Evolutionary conservation across 2,329 filamentous ascomycete species (phyloP).

Genomic region (Colletotrichum lini): DNA sequence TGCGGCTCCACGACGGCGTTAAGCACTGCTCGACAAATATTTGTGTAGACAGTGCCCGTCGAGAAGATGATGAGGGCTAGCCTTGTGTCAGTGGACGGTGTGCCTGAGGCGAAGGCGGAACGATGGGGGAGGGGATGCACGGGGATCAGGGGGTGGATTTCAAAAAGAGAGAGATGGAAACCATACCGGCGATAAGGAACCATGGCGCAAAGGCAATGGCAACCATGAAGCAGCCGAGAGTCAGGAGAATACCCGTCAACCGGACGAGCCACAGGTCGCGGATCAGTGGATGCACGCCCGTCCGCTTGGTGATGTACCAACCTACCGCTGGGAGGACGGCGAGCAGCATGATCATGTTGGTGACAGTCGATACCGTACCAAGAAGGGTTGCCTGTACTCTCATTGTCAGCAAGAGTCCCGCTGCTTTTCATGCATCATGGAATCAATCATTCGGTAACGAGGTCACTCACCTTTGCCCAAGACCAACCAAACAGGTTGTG

Average conservation of each 20-base stretch:
- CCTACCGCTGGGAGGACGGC: slow-evolving; percentile 55
- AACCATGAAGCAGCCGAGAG: slow-evolving; percentile 55
- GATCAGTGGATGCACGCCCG: slow-evolving; percentile 50
- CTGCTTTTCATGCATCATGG: not conserved
- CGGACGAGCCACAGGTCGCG: slow-evolving; percentile 60
- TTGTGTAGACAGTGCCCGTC: slow-evolving; percentile 59
- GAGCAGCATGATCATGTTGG: slow-evolving; percentile 56
- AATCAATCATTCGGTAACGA: not conserved
- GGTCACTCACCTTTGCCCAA: slow-evolving; percentile 56
- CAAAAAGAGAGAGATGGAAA: not conserved
- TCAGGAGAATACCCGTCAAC: slow-evolving; percentile 50
- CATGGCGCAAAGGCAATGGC: slow-evolving; percentile 53
- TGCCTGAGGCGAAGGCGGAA: not conserved
- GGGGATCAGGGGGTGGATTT: not conserved
- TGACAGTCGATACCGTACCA: slow-evolving; percentile 55
- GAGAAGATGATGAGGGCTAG: slow-evolving; percentile 60
- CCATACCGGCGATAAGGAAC: slow-evolving; percentile 49
- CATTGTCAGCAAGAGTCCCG: not conserved
- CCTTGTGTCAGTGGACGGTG: slow-evolving; percentile 5
- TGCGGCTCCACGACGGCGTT: slow-evolving; percentile 67
- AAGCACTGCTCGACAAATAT: slow-evolving; percentile 64
- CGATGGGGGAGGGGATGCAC: not conserved
- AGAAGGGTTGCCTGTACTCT: slow-evolving; percentile 57
- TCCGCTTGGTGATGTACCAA: slow-evolving; percentile 49
- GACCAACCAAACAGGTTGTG: slow-evolving; percentile 65